Evolutionary conservation across 2,329 filamentous ascomycete species (phyloP).

Genomic region (Aspergillus calidoustus): DNA sequence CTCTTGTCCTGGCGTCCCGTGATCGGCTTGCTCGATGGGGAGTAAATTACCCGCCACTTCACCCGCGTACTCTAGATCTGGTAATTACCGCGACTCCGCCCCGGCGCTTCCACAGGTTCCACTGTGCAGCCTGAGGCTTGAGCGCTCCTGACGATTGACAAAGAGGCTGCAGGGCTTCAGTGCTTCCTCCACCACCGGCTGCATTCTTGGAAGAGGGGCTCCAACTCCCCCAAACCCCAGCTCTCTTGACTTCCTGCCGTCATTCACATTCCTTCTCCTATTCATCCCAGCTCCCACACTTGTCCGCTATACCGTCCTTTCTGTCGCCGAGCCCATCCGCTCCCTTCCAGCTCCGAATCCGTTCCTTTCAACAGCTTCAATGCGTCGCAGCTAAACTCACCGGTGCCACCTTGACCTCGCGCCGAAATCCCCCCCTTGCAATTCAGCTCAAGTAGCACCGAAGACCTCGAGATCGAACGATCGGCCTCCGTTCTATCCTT

Average conservation of each 20-base stretch:
- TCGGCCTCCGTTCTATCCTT: constrained; percentile 17
- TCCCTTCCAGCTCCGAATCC: constrained; percentile 9
- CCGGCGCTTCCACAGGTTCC: background rate
- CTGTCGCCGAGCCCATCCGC: background rate
- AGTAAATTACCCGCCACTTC: background rate
- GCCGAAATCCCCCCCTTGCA: constrained; percentile 4
- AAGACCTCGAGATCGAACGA: constrained; percentile 26
- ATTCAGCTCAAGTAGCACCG: constrained; percentile 13
- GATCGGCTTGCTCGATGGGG: background rate
- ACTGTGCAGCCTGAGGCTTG: background rate
- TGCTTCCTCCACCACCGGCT: constrained; percentile 6
- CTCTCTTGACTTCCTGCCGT: constrained; percentile 17
- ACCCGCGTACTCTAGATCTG: background rate
- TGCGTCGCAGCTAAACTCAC: constrained; percentile 2
- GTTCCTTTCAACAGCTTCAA: constrained; percentile 12
- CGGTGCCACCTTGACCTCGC: constrained; percentile 1
- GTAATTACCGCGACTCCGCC: background rate
- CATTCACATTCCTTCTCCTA: constrained; percentile 16
- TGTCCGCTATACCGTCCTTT: constrained; percentile 12
- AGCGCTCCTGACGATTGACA: background rate
- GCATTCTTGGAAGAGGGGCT: constrained; percentile 10
- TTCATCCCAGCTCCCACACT: constrained; percentile 3
- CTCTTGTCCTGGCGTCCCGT: background rate
- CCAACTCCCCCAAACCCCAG: constrained; percentile 14
- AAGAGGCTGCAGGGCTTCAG: constrained; percentile 1